A percentile compares a stretch with the other conserved stretches of the same genome.
phyloP scores from a whole-genome alignment of 768 basidiomycete species.

The Tubosaeta sp. region DNA sequence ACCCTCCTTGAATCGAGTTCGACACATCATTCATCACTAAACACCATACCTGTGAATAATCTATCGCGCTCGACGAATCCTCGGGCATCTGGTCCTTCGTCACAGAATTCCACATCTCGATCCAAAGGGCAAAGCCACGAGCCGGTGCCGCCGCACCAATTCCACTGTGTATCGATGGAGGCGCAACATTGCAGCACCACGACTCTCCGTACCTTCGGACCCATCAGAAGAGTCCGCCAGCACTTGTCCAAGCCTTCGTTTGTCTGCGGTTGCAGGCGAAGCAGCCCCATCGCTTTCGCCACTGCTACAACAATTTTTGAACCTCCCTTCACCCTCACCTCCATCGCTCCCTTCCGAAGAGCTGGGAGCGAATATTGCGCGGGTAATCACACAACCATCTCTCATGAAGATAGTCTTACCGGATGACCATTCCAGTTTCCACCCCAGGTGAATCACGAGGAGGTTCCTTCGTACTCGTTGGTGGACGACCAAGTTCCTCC shows the following conservation, averaged over 20 bases:
- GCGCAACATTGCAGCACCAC: not conserved
- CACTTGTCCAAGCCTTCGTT: not conserved
- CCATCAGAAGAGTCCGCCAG: not conserved
- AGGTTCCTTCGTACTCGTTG: slow-evolving; percentile 20
- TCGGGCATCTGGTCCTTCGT: not conserved
- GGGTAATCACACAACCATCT: not conserved
- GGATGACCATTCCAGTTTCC: not conserved
- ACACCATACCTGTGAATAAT: not conserved
- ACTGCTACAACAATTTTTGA: not conserved
- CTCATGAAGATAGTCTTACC: not conserved
- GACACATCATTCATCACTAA: not conserved
- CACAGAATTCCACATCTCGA: not conserved
- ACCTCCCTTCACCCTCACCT: not conserved
- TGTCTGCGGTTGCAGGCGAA: not conserved
- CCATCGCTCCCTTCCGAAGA: slow-evolving; percentile 5
- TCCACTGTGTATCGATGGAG: not conserved
- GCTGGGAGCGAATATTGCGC: not conserved
- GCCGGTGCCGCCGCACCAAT: not conserved
- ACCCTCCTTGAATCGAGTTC: not conserved
- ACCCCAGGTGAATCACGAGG: slow-evolving; percentile 12
- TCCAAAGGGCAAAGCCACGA: not conserved
- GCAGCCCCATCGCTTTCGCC: not conserved
- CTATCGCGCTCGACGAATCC: not conserved
- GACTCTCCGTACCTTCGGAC: not conserved
- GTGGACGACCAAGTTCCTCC: slow-evolving; percentile 23